These are phyloP conservation scores for Fraxinus platypoda DNA, from an alignment of 305 asterid species.

Conservation along the genomic window DNA sequence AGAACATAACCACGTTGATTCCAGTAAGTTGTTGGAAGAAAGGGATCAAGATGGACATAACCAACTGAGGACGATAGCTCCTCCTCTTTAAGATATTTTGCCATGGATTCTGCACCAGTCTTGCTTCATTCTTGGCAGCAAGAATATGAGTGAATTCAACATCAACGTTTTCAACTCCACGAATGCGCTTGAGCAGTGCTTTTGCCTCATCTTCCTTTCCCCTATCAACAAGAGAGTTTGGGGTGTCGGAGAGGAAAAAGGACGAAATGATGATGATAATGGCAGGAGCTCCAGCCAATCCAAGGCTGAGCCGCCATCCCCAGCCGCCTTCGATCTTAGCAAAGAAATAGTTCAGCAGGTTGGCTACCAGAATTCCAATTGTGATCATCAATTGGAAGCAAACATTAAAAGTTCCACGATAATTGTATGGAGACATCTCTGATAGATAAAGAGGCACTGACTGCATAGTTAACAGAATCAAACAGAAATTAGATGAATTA, in stretches of 20 bases:
- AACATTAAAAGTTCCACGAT: slow-evolving; percentile 15
- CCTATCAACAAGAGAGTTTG: slow-evolving; percentile 11
- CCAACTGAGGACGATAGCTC: slow-evolving; percentile 29
- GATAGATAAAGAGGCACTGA: slow-evolving; percentile 9
- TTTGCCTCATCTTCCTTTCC: slow-evolving; percentile 22
- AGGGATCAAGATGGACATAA: slow-evolving; percentile 9
- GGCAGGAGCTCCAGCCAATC: slow-evolving; percentile 7
- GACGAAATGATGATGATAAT: not conserved
- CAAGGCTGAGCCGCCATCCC: slow-evolving; percentile 25
- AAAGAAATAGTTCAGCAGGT: not conserved
- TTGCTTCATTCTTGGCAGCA: slow-evolving; percentile 6
- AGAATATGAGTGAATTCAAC: slow-evolving; percentile 32
- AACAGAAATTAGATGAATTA: not conserved
- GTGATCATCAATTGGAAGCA: slow-evolving; percentile 20
- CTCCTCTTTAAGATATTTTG: not conserved
- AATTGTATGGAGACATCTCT: slow-evolving; percentile 20
- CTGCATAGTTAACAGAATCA: not conserved
- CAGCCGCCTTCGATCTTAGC: not conserved
- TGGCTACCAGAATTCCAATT: slow-evolving; percentile 17
- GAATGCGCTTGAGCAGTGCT: slow-evolving; percentile 4
- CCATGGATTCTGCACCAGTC: slow-evolving; percentile 23
- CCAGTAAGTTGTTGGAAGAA: slow-evolving; percentile 36
- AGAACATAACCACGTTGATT: slow-evolving; percentile 28
- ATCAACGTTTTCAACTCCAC: slow-evolving; percentile 32
- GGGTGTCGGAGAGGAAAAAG: slow-evolving; percentile 1